These are phyloP conservation scores for Tolypocladium nubicola DNA, from an alignment of 2,329 filamentous ascomycete genomes.

Conservation along the genomic window DNA sequence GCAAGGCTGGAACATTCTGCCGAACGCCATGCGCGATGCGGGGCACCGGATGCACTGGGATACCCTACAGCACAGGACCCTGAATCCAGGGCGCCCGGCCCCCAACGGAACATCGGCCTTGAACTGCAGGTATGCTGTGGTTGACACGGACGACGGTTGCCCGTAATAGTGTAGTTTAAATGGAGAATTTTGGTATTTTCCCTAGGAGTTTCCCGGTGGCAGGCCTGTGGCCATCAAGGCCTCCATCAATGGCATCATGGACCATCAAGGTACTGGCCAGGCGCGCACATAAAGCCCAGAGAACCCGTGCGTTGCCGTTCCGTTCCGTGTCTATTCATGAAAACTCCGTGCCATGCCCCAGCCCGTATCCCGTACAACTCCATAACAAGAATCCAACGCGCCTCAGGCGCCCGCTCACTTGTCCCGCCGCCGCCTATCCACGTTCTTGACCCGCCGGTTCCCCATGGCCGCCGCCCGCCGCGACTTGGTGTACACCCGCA, in stretches of 20 bases:
- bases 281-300: neutral
- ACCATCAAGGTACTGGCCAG: neutral
- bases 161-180: neutral
- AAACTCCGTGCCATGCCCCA: neutral
- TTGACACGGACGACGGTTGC: no score
- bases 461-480: slow-evolving; percentile 45
- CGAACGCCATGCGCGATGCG: neutral
- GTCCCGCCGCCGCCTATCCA: slow-evolving; percentile 23
- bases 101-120: neutral
- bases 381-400: neutral
- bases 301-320: no score
- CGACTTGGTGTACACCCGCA: slow-evolving; percentile 54
- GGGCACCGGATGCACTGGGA: neutral
- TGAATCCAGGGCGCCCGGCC: no score
- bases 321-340: neutral
- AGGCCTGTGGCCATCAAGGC: neutral
- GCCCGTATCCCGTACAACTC: neutral
- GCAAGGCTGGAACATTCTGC: neutral
- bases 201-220: neutral
- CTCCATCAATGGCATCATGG: neutral
- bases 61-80: neutral
- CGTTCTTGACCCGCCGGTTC: slow-evolving; percentile 43
- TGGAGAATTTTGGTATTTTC: neutral
- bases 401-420: neutral
- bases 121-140: no score